Evolutionary conservation across 805 yeast genomes (phyloP).

Genomic region (Candida insectalens): DNA sequence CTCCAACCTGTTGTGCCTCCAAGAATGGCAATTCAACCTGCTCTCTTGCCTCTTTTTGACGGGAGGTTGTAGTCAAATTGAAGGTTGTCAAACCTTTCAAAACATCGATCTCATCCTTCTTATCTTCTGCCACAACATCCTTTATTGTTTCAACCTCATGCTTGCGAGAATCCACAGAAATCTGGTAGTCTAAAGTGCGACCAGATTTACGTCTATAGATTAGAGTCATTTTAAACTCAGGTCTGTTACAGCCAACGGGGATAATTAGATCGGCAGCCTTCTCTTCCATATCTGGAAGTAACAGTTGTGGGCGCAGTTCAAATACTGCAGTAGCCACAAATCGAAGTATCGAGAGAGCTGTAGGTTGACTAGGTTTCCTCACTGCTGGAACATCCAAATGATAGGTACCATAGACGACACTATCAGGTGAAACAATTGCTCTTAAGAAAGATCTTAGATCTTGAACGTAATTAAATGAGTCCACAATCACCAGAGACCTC

Average conservation of each 20-base stretch:
- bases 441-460: slow-evolving; percentile 29
- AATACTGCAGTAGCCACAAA: slow-evolving; percentile 72
- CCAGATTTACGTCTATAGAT: slow-evolving; percentile 81
- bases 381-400: slow-evolving; percentile 31
- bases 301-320: slow-evolving; percentile 39
- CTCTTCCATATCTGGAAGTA: slow-evolving; percentile 33
- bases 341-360: slow-evolving; percentile 26
- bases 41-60: slow-evolving; percentile 70
- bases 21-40: slow-evolving; percentile 86
- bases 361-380: slow-evolving; percentile 12
- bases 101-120: slow-evolving; percentile 34
- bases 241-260: slow-evolving; percentile 41
- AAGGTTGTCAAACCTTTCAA: slow-evolving; percentile 78
- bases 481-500: slow-evolving; percentile 48
- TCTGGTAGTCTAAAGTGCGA: slow-evolving; percentile 51
- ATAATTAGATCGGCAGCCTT: slow-evolving; percentile 31
- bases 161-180: slow-evolving; percentile 36
- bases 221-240: slow-evolving; percentile 37
- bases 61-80: slow-evolving; percentile 65
- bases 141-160: slow-evolving; percentile 23
- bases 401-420: slow-evolving; percentile 35
- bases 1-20: slow-evolving; percentile 71
- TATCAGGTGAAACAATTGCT: slow-evolving; percentile 29
- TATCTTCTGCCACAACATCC: slow-evolving; percentile 10
- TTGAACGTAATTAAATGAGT: slow-evolving; percentile 53